Evolutionary conservation across 257 asterid species (phyloP), one percentile per base, ranked within the genome.

Genomic region (Eustoma russellianum): DNA sequence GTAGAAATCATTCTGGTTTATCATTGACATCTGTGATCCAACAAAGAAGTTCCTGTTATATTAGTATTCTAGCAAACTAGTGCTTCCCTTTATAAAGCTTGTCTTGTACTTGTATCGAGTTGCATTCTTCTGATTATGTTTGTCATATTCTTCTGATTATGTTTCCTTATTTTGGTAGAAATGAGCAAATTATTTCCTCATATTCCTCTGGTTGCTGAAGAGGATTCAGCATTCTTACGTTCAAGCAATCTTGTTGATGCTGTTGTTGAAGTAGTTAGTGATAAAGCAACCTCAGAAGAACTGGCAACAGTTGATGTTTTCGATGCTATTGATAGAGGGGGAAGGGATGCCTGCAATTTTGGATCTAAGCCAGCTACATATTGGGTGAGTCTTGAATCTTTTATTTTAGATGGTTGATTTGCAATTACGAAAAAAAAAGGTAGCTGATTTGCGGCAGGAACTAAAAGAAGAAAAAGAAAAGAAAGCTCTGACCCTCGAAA

Each of bases 131-230:
- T 63, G 16, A 44, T 55, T 28, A 46, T 54, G 47, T 48, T 6
- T 17, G 18, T 7, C 50, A 43, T 63, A 13, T 50, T 17, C 55
- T 47, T 62, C 52, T 63, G 15, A 41, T 54, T 24, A 46, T 54
- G 47, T 48, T 5, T 17, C 6, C 52, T 43, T 63, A 41, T 51
- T 55, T 62, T 61, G 66, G 58, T 72, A 90, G 98, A 91, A 76
- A 68, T 91, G 86, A 53, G 78, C 66, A 73, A 58, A 59, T 72
- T 74, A 13, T 91, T 82, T 73, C 98, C 98, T 57, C 74, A 83
- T 11, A 91, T 82, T 56, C 96, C 98, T 17, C 60, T 91, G 82
- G 95, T 91, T 52, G 98, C 98, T 5, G 96, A 91, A 73, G 98
- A 91, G 78, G 98, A 91, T 66, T 91, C 96, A 0, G 78, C 80